Conservation (phyloP, 1,284 basidiomycete species). For the Xerocomus minutiporus region DNA sequence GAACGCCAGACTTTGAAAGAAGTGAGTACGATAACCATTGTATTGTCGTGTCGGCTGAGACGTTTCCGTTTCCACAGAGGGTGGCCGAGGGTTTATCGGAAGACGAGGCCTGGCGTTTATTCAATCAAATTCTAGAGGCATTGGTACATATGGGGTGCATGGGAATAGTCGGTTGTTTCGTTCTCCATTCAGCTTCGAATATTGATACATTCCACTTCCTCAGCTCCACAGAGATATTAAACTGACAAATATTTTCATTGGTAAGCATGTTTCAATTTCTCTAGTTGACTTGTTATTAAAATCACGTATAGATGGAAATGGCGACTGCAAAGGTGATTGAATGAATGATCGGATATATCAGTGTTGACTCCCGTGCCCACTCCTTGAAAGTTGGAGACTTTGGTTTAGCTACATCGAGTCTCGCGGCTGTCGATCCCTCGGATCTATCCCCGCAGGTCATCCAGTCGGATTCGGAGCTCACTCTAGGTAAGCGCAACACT, state of each 20-base stretch:
- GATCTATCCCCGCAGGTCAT: conserved; percentile 49
- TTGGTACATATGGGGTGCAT: conserved; percentile 86
- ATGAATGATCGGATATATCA: neutral
- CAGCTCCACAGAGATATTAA: conserved; percentile 91
- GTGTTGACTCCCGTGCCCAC: neutral
- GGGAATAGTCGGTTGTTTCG: conserved; percentile 56
- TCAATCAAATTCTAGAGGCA: conserved; percentile 91
- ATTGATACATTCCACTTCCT: conserved; percentile 2
- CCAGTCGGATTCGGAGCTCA: conserved; percentile 61
- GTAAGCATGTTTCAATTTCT: conserved; percentile 36
- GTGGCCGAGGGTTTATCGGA: conserved; percentile 78
- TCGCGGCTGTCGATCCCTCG: conserved; percentile 69
- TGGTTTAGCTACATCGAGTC: conserved; percentile 82
- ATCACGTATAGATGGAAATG: conserved; percentile 62
- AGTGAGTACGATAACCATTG: conserved; percentile 33
- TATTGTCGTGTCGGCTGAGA: neutral
- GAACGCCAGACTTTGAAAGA: conserved; percentile 80
- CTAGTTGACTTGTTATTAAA: neutral
- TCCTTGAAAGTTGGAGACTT: conserved; percentile 76
- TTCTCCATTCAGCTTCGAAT: neutral
- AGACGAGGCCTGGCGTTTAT: conserved; percentile 85
- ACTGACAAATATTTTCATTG: conserved; percentile 87
- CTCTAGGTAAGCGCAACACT: conserved; percentile 49
- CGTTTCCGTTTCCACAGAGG: conserved; percentile 40
- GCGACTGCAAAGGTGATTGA: conserved; percentile 78